Percentiles rank a stretch among this genome's conserved stretches.
Evolutionary conservation across 495 filamentous ascomycete species (phyloP).

Genomic region (Sabuloglossum arenarium): DNA sequence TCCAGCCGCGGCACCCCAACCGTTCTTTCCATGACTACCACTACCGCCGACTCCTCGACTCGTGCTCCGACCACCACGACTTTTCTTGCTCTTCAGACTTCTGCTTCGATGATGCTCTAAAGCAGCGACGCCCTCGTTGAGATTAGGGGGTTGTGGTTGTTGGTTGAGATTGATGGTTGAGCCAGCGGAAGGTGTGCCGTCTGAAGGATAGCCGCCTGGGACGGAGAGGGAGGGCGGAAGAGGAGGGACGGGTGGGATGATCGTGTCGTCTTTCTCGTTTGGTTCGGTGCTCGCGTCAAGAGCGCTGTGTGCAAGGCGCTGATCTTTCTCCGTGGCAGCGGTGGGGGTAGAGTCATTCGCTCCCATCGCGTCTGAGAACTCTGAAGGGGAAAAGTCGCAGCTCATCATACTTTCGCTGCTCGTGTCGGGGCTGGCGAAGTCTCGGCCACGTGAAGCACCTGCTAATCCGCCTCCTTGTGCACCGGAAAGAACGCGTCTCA

Average conservation of each 20-base stretch:
- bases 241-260: not conserved
- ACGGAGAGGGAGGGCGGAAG: not conserved
- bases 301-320: not conserved
- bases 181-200: not conserved
- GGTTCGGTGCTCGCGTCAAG: not conserved
- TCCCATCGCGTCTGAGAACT: slow-evolving; percentile 18
- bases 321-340: not conserved
- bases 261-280: not conserved
- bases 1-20: not conserved
- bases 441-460: slow-evolving; percentile 4
- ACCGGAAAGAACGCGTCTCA: slow-evolving; percentile 52
- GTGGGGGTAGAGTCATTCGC: not conserved
- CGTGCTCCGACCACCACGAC: not conserved
- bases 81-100: not conserved
- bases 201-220: not conserved
- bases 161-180: not conserved
- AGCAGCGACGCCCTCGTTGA: not conserved
- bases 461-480: slow-evolving; percentile 17
- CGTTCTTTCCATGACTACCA: not conserved
- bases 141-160: not conserved
- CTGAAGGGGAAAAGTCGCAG: slow-evolving; percentile 30
- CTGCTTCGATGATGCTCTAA: not conserved
- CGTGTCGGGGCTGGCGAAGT: slow-evolving; percentile 19
- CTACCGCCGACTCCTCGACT: not conserved
- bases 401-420: slow-evolving; percentile 38